phyloP scores from a whole-genome alignment of 441 rosid genomes.

The Mallotus repandus region DNA sequence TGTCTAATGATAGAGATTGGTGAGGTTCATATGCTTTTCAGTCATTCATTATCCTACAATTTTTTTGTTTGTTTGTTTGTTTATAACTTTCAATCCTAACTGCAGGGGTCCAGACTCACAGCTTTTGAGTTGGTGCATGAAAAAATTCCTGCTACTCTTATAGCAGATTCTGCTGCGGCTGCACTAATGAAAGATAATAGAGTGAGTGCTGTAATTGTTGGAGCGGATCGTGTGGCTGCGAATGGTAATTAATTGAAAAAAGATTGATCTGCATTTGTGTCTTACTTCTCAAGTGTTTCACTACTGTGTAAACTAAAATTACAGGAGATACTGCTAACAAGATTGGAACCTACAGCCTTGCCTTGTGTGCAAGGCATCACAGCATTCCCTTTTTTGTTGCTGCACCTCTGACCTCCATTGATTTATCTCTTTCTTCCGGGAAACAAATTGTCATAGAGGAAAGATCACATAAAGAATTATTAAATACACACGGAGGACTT shows the following conservation, averaged over 20 bases:
- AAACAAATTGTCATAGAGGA: constrained; percentile 76
- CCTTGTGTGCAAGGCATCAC: constrained; percentile 73
- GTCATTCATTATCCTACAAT: neutral
- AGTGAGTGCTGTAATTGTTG: constrained; percentile 79
- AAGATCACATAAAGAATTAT: constrained; percentile 68
- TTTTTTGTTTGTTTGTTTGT: too few species aligned
- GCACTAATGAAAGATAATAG: constrained; percentile 76
- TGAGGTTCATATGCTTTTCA: neutral
- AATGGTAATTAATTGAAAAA: constrained; percentile 49
- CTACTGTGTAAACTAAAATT: constrained; percentile 9
- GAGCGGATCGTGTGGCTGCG: constrained; percentile 93
- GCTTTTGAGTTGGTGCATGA: constrained; percentile 92
- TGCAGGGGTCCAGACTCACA: constrained; percentile 91
- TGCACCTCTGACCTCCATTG: constrained; percentile 87
- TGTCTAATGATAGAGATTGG: neutral
- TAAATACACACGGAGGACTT: constrained; percentile 74
- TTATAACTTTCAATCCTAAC: neutral
- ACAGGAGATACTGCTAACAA: constrained; percentile 94
- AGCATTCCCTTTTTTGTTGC: constrained; percentile 79
- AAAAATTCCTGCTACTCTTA: constrained; percentile 78
- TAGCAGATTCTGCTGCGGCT: constrained; percentile 95
- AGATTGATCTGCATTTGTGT: constrained; percentile 7
- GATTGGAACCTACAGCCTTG: constrained; percentile 94
- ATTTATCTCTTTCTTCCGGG: constrained; percentile 69
- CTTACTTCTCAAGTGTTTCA: neutral